Evolutionary conservation across 2,329 filamentous ascomycete species (phyloP).

Genomic region (Aspergillus sp.): DNA sequence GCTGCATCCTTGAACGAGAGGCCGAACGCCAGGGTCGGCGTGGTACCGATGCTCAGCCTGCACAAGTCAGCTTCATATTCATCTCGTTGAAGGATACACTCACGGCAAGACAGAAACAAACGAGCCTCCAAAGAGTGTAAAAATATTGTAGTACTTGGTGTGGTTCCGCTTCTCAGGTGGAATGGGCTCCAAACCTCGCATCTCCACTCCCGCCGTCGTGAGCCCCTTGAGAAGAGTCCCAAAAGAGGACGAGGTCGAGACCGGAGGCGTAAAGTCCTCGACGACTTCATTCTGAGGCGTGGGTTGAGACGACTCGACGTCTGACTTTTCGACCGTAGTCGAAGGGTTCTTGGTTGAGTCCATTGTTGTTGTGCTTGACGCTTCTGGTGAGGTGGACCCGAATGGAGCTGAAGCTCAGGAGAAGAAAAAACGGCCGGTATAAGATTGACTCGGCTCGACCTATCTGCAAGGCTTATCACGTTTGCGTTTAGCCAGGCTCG

Average conservation of each 20-base stretch:
- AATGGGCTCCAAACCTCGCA: conserved; percentile 4
- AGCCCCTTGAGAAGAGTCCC: not conserved
- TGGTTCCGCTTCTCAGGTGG: not conserved
- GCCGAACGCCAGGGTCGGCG: conserved; percentile 1
- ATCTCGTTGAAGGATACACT: not conserved
- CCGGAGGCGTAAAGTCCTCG: not conserved
- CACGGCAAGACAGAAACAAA: not conserved
- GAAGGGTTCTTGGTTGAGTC: not conserved
- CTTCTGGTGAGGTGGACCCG: not conserved
- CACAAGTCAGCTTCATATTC: not conserved
- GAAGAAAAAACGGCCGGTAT: not conserved
- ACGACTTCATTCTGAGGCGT: not conserved
- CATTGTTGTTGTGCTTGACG: not conserved
- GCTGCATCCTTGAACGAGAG: conserved; percentile 2
- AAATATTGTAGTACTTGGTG: conserved; percentile 7
- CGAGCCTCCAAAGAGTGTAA: conserved; percentile 1
- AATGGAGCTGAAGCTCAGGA: not conserved
- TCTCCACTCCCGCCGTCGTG: conserved; percentile 3
- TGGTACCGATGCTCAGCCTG: conserved; percentile 2
- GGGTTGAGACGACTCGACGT: not conserved
- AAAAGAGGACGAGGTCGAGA: not conserved
- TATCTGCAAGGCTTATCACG: not conserved
- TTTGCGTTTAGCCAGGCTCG: not conserved
- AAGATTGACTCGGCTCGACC: not conserved
- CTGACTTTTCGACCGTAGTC: not conserved